Percentiles rank a stretch among this genome's conserved stretches.
phyloP scores from a whole-genome alignment of 495 filamentous ascomycete species.

The Hypoxylon perforatum region DNA sequence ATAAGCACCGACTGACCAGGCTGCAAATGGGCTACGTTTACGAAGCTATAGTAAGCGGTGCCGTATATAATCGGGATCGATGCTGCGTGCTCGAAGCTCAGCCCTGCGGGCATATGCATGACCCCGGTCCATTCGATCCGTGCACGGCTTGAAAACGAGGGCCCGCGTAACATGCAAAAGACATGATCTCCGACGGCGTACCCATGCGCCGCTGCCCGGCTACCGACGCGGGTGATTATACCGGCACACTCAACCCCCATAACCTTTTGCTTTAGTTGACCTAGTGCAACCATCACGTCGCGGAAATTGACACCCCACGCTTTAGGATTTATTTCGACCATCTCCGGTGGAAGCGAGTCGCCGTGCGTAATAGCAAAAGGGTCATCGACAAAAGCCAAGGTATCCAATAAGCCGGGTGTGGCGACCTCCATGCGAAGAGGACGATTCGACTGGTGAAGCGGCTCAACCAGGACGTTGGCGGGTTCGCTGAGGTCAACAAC shows the following conservation, averaged over 20 bases:
- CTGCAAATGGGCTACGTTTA: constrained; percentile 18
- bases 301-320: constrained; percentile 56
- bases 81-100: constrained; percentile 60
- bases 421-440: constrained; percentile 45
- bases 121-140: background rate
- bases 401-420: constrained; percentile 45
- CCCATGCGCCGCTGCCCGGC: no score
- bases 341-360: constrained; percentile 22
- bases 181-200: constrained; percentile 46
- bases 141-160: background rate
- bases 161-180: background rate
- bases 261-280: constrained; percentile 50
- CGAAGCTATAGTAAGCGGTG: constrained; percentile 60
- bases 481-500: background rate
- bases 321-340: constrained; percentile 54
- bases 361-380: background rate
- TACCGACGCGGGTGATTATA: constrained; percentile 63
- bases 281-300: constrained; percentile 64
- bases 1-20: constrained; percentile 63
- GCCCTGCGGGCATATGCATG: constrained; percentile 53
- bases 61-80: constrained; percentile 63
- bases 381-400: constrained; percentile 45
- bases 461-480: background rate
- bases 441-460: constrained; percentile 30
- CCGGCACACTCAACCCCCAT: constrained; percentile 59